Base-by-base conservation (phyloP, 2,329 filamentous ascomycete genomes). In the Aureobasidium zeae region DNA sequence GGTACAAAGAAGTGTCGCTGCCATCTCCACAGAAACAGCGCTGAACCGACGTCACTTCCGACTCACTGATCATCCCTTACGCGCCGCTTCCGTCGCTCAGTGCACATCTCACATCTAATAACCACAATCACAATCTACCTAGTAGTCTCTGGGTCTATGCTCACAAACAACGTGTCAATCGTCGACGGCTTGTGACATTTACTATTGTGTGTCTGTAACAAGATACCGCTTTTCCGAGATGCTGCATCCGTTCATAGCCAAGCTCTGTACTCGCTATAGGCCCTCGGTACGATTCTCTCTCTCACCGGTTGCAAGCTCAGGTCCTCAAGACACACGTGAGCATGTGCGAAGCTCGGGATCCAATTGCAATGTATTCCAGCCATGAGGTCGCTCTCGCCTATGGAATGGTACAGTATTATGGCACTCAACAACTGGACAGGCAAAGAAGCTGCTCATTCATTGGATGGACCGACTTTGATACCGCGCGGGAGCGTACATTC, bases 221-320 rank as follows among this genome's bases (percentile, higher is more conserved):
- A n/a, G n/a, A n/a, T n/a, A n/a, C n/a, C n/a, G n/a, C n/a, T n/a
- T n/a, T n/a, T n/a, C n/a, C n/a, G n/a, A n/a, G n/a, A n/a, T n/a
- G n/a, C n/a, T n/a, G n/a, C n/a, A n/a, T n/a, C n/a, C n/a, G n/a
- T n/a, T n/a, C n/a, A n/a, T n/a, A n/a, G n/a, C n/a, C n/a, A n/a
- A n/a, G n/a, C n/a, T n/a, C n/a, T n/a, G n/a, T n/a, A n/a, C n/a
- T n/a, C n/a, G n/a, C n/a, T n/a, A n/a, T n/a, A n/a, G n/a, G n/a
- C n/a, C n/a, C n/a, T n/a, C n/a, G n/a, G n/a, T 30, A n/a, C 9
- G n/a, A 8, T 30, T 30, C 10, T 30, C 11, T 25, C 11, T 34
- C 39, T 43, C 39, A 43, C 39, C 39, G 39, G 29, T 43, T 17
- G 30, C 21, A 15, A 34, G 28, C 20, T 31, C 28, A 32, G 19